Conservation (phyloP, 2,329 filamentous ascomycete genomes). For the Aspergillus viridinutans region DNA sequence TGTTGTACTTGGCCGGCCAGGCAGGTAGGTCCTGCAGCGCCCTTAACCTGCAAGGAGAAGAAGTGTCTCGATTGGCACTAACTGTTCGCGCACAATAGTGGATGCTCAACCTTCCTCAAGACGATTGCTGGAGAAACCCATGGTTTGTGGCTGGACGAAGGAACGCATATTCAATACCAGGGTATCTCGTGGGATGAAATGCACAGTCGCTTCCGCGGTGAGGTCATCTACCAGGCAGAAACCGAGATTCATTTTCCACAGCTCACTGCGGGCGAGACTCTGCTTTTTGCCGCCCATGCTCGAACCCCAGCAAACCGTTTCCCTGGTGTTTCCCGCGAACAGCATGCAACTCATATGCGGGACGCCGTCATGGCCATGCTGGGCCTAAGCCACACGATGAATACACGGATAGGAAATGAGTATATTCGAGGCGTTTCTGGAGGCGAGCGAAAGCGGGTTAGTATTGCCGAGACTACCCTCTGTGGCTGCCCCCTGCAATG, state of each 20-base stretch:
- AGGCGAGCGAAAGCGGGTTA: slow-evolving; percentile 57
- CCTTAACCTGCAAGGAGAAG: neutral
- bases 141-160: slow-evolving; percentile 67
- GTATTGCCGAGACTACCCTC: slow-evolving; percentile 51
- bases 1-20: slow-evolving; percentile 49
- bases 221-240: slow-evolving; percentile 81
- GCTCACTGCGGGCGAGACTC: slow-evolving; percentile 70
- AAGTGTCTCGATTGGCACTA: neutral
- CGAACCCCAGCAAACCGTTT: slow-evolving; percentile 42
- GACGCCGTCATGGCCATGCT: slow-evolving; percentile 52
- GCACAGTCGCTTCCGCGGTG: slow-evolving; percentile 72
- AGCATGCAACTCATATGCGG: slow-evolving; percentile 45
- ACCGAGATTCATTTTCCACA: slow-evolving; percentile 77
- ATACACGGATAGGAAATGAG: slow-evolving; percentile 47
- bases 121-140: slow-evolving; percentile 79
- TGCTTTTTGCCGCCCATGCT: slow-evolving; percentile 69
- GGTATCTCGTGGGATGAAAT: slow-evolving; percentile 62
- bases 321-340: slow-evolving; percentile 39
- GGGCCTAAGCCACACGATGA: slow-evolving; percentile 51
- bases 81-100: slow-evolving; percentile 21
- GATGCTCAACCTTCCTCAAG: slow-evolving; percentile 79
- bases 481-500: slow-evolving; percentile 44
- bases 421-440: slow-evolving; percentile 58
- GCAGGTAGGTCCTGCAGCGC: slow-evolving; percentile 26
- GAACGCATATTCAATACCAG: slow-evolving; percentile 77